Conservation (phyloP, 2,329 filamentous ascomycete genomes). For the Sporothrix protearum region DNA sequence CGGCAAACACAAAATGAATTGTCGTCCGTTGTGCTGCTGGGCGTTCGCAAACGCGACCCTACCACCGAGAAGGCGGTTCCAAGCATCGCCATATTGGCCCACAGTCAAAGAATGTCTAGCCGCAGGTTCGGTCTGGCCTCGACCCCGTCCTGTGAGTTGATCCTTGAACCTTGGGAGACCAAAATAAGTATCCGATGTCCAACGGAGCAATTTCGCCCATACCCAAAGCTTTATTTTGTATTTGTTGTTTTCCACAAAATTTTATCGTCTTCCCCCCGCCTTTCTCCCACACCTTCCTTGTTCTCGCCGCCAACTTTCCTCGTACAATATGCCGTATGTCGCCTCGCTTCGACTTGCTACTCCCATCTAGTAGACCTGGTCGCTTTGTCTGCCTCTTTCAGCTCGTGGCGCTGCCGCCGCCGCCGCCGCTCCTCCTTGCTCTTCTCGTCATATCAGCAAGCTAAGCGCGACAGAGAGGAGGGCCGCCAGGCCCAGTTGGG, state of each 20-base stretch:
- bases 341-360: background rate
- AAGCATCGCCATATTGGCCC: background rate
- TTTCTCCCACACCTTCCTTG: background rate
- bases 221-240: background rate
- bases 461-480: background rate
- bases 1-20: background rate
- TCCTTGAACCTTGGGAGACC: background rate
- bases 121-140: background rate
- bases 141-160: conserved; percentile 3
- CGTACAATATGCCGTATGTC: background rate
- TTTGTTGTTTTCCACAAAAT: background rate
- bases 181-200: background rate
- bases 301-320: background rate
- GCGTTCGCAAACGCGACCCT: background rate
- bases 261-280: background rate
- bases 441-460: conserved; percentile 12
- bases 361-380: background rate
- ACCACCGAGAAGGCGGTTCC: background rate
- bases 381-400: background rate
- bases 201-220: background rate
- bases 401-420: background rate
- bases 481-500: background rate
- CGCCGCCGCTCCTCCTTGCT: background rate
- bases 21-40: background rate
- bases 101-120: background rate